These are phyloP conservation scores for Naganishia vaughanmartiniae DNA, from an alignment of 768 basidiomycete species.

Conservation along the genomic window DNA sequence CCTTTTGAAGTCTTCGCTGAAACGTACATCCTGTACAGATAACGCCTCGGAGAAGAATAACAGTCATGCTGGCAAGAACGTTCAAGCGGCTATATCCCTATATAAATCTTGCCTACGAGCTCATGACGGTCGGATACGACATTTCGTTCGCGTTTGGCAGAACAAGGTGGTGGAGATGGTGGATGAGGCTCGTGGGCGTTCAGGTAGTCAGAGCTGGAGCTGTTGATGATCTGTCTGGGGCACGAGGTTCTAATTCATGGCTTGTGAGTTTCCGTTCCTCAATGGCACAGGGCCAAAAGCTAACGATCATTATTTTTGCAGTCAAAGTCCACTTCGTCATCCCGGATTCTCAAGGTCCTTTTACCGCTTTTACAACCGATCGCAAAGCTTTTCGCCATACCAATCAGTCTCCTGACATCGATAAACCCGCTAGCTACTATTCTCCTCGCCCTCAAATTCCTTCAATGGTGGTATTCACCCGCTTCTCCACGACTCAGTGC, in stretches of 20 bases:
- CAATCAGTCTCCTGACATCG: constrained; percentile 32
- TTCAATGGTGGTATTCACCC: constrained; percentile 99
- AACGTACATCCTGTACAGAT: neutral
- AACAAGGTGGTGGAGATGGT: constrained; percentile 83
- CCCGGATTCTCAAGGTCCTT: neutral
- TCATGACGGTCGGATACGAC: constrained; percentile 80
- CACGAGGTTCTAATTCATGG: neutral
- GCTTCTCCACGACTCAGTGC: constrained; percentile 66
- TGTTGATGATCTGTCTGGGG: constrained; percentile 61
- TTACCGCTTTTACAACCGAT: neutral
- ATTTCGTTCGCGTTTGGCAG: constrained; percentile 84
- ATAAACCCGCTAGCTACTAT: constrained; percentile 65
- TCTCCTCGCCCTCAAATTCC: constrained; percentile 92
- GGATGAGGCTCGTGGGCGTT: constrained; percentile 80
- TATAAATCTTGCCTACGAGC: constrained; percentile 70
- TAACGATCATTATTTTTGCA: neutral
- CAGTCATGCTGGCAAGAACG: constrained; percentile 43
- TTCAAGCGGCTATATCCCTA: constrained; percentile 81
- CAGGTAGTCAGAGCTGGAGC: constrained; percentile 75
- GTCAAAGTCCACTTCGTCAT: neutral
- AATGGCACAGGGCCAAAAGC: neutral
- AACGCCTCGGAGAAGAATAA: neutral
- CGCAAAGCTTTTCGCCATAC: constrained; percentile 24
- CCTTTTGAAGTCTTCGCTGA: neutral
- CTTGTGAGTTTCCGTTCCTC: constrained; percentile 12